Percentiles rank a stretch among this genome's conserved stretches.
Conservation (phyloP, 1,139 yeast species). For the Sugiyamaella novakii region DNA sequence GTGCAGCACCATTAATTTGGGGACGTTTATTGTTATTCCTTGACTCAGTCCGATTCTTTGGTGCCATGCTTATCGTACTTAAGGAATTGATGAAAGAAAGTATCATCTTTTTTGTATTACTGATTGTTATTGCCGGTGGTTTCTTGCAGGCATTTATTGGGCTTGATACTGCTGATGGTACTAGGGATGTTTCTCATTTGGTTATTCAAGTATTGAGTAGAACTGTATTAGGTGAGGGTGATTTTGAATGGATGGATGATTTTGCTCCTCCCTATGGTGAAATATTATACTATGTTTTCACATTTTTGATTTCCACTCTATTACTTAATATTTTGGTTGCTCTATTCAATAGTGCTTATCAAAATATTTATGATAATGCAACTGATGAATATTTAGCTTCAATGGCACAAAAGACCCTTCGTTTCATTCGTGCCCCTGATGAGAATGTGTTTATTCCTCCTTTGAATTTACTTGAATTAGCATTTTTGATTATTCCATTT, state of each 20-base stretch:
- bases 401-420: constrained; percentile 78
- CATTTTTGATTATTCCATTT: constrained; percentile 48
- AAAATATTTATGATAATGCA: constrained; percentile 78
- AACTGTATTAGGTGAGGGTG: constrained; percentile 72
- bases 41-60: constrained; percentile 81
- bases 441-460: constrained; percentile 86
- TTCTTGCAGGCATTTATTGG: constrained; percentile 87
- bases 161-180: constrained; percentile 84
- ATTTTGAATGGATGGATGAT: constrained; percentile 66
- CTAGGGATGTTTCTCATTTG: constrained; percentile 67
- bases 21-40: constrained; percentile 70
- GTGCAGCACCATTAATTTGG: constrained; percentile 91
- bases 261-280: constrained; percentile 87
- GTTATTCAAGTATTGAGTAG: constrained; percentile 67
- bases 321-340: constrained; percentile 78
- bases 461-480: constrained; percentile 67
- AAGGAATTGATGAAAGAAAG: constrained; percentile 89
- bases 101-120: constrained; percentile 71
- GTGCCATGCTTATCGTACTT: constrained; percentile 83
- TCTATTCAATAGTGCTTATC: constrained; percentile 80
- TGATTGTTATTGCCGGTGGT: constrained; percentile 71
- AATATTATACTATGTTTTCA: constrained; percentile 71
- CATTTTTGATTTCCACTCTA: constrained; percentile 63
- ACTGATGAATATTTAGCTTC: constrained; percentile 82
- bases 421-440: constrained; percentile 88